These are phyloP conservation scores for Pholiota adiposa DNA, from an alignment of 1,284 basidiomycete genomes.

Conservation along the genomic window DNA sequence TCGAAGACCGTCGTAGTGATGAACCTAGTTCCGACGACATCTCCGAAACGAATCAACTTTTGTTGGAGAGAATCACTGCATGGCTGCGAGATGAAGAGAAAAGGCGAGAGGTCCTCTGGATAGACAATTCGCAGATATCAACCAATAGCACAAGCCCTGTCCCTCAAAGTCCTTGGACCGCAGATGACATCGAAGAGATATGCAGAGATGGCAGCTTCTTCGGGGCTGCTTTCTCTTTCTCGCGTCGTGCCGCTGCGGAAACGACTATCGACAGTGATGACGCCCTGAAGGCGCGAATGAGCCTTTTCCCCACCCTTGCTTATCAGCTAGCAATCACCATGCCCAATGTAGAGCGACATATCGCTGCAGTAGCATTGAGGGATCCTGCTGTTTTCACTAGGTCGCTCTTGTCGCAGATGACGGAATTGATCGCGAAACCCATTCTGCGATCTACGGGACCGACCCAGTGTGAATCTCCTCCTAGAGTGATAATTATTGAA, in stretches of 20 bases:
- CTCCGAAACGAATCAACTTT: background rate
- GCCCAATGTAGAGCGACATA: background rate
- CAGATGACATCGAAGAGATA: background rate
- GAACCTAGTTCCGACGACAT: background rate
- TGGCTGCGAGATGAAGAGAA: background rate
- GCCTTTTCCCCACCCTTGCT: background rate
- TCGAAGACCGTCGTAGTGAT: background rate
- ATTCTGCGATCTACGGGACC: background rate
- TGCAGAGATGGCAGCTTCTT: background rate
- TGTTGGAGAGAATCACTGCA: background rate
- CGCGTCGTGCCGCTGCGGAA: background rate
- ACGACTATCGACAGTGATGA: background rate
- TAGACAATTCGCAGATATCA: background rate
- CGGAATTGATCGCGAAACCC: background rate
- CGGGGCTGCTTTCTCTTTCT: background rate
- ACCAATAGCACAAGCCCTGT: no score
- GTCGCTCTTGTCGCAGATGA: background rate
- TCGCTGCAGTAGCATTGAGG: background rate
- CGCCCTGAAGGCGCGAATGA: background rate
- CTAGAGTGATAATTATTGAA: background rate
- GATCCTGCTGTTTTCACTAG: background rate
- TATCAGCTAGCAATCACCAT: background rate
- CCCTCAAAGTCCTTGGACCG: background rate
- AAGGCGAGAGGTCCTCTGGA: background rate
- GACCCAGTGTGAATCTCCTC: background rate